Evolutionary conservation across 495 filamentous ascomycete species (phyloP), one percentile per base, ranked within the genome.

Genomic region (Penicillium antarcticum): DNA sequence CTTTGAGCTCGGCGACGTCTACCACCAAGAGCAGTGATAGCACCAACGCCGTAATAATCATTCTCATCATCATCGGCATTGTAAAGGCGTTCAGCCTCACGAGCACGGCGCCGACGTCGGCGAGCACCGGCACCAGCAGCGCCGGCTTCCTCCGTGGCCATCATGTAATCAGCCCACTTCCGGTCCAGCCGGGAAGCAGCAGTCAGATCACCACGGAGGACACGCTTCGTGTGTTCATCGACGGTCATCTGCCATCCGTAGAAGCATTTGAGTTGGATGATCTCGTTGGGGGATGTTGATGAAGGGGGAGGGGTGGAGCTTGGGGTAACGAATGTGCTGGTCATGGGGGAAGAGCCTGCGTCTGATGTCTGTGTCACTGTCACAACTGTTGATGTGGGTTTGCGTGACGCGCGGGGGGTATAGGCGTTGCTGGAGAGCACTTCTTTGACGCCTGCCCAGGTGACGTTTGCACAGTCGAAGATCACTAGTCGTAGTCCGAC

Each of bases 131-230:
- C 81, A 3, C 88, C 89, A 4, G 79, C 80, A 1, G 79, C 80
- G 0, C 87, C 89, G 0, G 87, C 89, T 61, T 97, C 95, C 58
- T 96, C 88, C 18, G 80, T 87, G 5, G 87, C 84, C 69, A 92
- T 86, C 94, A 97, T 97, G 56, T 91, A 92, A 29, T 95, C 87
- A 0, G 85, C 89, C 94, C 94, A 98, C 70, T 91, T 95, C 42
- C 82, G 76, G 71, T 96, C 91, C 17, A 98, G 73, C 11, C 87
- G 73, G 31, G 73, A 70, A 2, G 94, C 94, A 3, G 87, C 73
- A 0, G 70, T 67, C 18, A 88, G 74, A 46, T 96, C 87, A 1
- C 90, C 89, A 14, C 80, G 73, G 26, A 95, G 68, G 1, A 96
- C 88, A 2, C 91, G 82, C 65, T 90, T 88, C 40, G 80, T 91